Base-by-base conservation (phyloP, 1,139 yeast genomes). In the Arxiozyma slooffiae region DNA sequence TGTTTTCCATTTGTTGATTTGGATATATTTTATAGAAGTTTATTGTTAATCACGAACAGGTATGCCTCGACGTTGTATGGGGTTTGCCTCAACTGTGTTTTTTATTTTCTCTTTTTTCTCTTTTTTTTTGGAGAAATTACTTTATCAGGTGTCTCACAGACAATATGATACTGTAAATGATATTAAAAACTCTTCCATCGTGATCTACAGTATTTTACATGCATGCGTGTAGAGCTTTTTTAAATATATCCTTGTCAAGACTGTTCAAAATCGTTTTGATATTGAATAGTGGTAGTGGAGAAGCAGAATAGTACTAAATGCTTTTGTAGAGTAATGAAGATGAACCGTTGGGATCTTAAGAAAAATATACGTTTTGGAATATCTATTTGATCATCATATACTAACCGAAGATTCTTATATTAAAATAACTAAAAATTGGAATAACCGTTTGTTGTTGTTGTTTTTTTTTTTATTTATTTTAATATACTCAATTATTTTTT, bases 401-500 rank as follows among this genome's bases (percentile, higher is more conserved):
- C 45, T 42, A 42, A 37, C 26, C 43, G 18, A 22, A 41, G 17
- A n/a, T 22, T 8, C 16, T 23, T 23, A 41, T 41, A 23, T 41
- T 41, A 41, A 41, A n/a, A n/a, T n/a, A n/a, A 30, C 14, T 2
- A 30, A 30, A 26, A 30, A 11, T 30, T 30, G 7, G 7, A 14
- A 14, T n/a, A 30, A 30, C n/a, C 43, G 21, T 24, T n/a, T 23
- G n/a, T 21, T 7, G 11, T 22, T 22, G 42, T 18, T 39, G 18
- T 39, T 18, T n/a, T 39, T 11, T 39, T 30, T n/a, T n/a, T n/a
- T 23, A 38, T 39, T 16, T 17, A 20, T 40, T 46, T 48, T 46
- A 43, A 48, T 58, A 57, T 61, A 34, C 38, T 41, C 23, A 11
- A 22, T 24, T 38, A 20, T 23, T 61, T 52, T 55, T 55, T 42